Base-by-base conservation (phyloP, 345 rosid genomes). In the Citrus hindsii region DNA sequence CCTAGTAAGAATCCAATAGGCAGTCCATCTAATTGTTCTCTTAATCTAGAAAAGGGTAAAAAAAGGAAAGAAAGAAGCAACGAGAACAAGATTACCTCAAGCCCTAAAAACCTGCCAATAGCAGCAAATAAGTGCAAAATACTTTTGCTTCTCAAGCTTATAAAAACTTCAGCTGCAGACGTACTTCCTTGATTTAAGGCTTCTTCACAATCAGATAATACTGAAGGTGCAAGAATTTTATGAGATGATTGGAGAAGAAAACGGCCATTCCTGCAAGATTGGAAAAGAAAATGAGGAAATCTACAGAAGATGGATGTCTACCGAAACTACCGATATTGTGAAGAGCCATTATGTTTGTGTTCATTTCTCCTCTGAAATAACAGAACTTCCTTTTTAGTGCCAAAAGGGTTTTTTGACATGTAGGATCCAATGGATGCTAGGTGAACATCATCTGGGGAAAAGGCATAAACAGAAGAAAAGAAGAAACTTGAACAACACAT, bases 31-130 rank as follows among this genome's bases (percentile, higher is more conserved):
- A 10, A 42, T 42, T 64, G 53, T 63, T 61, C 33, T 63, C 42
- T 68, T 59, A 51, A 22, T 25, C 32, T 33, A 56, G 61, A 65
- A 35, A 51, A 69, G 38, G 64, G n/a, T 7, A 0, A 37, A 21
- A 73, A 64, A 30, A 27, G 58, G 37, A 10, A 8, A 56, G 27
- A 67, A 56, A 40, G 25, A 48, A 35, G 25, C 9, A 16, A 55
- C 64, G 53, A 61, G 64, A 22, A 53, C 24, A 65, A 71, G 42
- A 18, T 75, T 88, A 93, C 99, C 97, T 89, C 90, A n/a, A 97
- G 98, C 82, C 98, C 99, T 82, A 97, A 89, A 78, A 92, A 97
- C 79, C 92, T 90, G 85, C 97, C 97, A 84, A 92, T 86, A 69
- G 95, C 87, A 70, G 99, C 98, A 81, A 92, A 89, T 61, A 94